Percentiles rank a stretch among this genome's conserved stretches.
These are phyloP conservation scores for Calocybe indica DNA, from an alignment of 768 basidiomycete genomes.

Conservation along the genomic window DNA sequence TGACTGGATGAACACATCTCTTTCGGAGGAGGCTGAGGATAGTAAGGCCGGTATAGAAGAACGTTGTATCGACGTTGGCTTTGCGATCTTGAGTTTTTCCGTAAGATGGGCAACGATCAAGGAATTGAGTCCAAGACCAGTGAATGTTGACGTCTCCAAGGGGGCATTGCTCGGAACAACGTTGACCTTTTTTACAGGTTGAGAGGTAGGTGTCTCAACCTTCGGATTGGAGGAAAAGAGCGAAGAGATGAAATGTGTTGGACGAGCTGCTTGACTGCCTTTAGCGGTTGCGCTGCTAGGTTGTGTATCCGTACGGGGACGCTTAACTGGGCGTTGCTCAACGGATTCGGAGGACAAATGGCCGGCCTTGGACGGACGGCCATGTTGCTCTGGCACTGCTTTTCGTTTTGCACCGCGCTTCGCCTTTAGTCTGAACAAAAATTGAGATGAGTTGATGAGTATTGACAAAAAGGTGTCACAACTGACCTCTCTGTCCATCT, in stretches of 20 bases:
- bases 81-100: conserved; percentile 73
- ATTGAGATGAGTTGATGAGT: neutral
- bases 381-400: conserved; percentile 28
- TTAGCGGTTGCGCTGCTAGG: conserved; percentile 9
- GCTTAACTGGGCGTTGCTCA: conserved; percentile 39
- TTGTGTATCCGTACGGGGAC: conserved; percentile 18
- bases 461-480: conserved; percentile 10
- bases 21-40: conserved; percentile 27
- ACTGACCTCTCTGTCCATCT: conserved; percentile 76
- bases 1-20: conserved; percentile 91
- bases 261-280: conserved; percentile 17
- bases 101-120: conserved; percentile 73
- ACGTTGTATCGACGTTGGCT: conserved; percentile 89
- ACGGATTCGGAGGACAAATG: conserved; percentile 17
- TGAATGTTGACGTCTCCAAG: conserved; percentile 73
- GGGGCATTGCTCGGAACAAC: conserved; percentile 79
- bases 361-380: conserved; percentile 2
- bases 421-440: conserved; percentile 54
- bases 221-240: conserved; percentile 83
- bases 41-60: conserved; percentile 58
- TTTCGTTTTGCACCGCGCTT: conserved; percentile 68
- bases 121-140: conserved; percentile 78
- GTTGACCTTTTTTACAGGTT: conserved; percentile 16
- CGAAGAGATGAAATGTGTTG: conserved; percentile 77
- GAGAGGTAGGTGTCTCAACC: conserved; percentile 36